These are phyloP conservation scores for Mortierella sp. DNA, from an alignment of 371 early-diverging fungal genomes.

Conservation along the genomic window DNA sequence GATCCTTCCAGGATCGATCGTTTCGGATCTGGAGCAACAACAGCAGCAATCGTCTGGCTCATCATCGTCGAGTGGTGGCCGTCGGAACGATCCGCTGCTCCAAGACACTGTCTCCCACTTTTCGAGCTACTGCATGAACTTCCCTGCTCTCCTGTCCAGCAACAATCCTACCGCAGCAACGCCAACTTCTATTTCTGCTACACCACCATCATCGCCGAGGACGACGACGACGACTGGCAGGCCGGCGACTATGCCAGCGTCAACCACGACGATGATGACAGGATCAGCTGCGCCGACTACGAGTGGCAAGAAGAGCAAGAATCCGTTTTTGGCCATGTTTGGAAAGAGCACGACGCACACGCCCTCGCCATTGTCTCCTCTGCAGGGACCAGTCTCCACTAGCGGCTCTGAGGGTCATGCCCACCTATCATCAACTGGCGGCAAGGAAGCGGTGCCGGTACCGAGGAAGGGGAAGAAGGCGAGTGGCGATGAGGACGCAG, in stretches of 20 bases:
- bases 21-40: not conserved
- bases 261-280: too few species aligned
- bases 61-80: too few species aligned
- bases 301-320: conserved; percentile 9
- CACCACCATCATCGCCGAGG: not conserved
- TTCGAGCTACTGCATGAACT: conserved; percentile 19
- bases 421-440: not conserved
- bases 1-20: conserved; percentile 3
- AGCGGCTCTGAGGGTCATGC: not conserved
- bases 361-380: not conserved
- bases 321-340: conserved; percentile 30
- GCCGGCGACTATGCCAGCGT: not conserved
- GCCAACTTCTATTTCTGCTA: not conserved
- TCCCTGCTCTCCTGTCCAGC: not conserved
- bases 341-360: conserved; percentile 5
- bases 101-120: conserved; percentile 16
- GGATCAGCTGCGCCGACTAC: too few species aligned
- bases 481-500: not conserved
- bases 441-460: not conserved
- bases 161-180: not conserved
- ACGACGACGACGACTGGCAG: not conserved
- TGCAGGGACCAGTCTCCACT: not conserved
- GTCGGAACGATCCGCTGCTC: conserved; percentile 6
- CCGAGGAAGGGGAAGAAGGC: not conserved
- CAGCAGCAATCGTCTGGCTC: not conserved